These are phyloP conservation scores for Ogataea henricii DNA, from an alignment of 805 yeast genomes.

Conservation along the genomic window DNA sequence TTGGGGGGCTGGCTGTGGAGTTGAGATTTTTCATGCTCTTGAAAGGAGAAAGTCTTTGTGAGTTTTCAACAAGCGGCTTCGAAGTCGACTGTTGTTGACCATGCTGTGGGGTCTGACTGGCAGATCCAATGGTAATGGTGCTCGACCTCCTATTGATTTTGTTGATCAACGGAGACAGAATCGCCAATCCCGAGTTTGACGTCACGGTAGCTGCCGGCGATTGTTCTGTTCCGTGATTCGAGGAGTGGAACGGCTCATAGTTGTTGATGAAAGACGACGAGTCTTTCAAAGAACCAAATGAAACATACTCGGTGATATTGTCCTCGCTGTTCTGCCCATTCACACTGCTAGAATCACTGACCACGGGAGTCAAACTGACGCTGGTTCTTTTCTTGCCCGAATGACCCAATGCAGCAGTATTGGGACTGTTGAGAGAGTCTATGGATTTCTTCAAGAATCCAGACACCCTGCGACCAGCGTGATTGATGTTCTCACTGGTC, in stretches of 20 bases:
- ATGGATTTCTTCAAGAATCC: constrained; percentile 30
- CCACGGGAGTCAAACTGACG: constrained; percentile 7
- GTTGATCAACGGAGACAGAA: constrained; percentile 25
- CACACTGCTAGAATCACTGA: constrained; percentile 2
- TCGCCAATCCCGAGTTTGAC: constrained; percentile 21
- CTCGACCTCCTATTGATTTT: constrained; percentile 21
- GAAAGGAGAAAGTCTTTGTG: constrained; percentile 13
- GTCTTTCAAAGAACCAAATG: constrained; percentile 42
- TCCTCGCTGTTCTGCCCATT: constrained; percentile 16
- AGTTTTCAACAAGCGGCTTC: background rate
- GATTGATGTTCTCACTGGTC: constrained; percentile 29
- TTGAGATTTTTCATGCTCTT: constrained; percentile 12
- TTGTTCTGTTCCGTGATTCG: constrained; percentile 2
- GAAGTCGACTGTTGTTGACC: background rate
- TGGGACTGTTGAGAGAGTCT: constrained; percentile 19
- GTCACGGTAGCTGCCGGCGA: constrained; percentile 14
- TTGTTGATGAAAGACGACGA: constrained; percentile 23
- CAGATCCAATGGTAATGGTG: constrained; percentile 10
- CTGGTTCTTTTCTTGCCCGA: constrained; percentile 2
- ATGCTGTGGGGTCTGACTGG: constrained; percentile 7
- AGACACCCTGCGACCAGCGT: constrained; percentile 32
- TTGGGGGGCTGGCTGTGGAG: background rate
- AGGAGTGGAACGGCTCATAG: constrained; percentile 13
- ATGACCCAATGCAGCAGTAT: background rate
- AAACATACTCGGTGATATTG: constrained; percentile 35